Evolutionary conservation across 768 basidiomycete genomes (phyloP).

Genomic region (Trametes cinnabarina): DNA sequence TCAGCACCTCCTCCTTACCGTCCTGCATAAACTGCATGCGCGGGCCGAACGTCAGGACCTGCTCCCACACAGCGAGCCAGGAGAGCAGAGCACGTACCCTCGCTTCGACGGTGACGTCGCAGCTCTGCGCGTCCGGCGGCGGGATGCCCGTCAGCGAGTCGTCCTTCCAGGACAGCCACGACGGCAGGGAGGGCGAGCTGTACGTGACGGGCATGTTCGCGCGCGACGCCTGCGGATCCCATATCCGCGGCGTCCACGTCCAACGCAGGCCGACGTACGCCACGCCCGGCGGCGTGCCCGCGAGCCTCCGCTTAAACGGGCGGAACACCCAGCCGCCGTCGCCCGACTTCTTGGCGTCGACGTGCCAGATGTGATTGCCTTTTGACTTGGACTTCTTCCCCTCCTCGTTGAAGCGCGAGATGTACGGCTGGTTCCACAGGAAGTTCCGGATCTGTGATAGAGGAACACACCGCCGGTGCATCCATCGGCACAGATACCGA

Average conservation of each 20-base stretch:
- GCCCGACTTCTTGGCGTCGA: conserved; percentile 80
- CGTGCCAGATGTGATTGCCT: conserved; percentile 99
- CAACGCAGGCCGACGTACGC: conserved; percentile 81
- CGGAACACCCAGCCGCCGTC: conserved; percentile 85
- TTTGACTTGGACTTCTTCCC: conserved; percentile 99
- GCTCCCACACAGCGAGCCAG: neutral
- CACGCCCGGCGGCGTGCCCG: conserved; percentile 75
- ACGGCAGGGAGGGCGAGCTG: conserved; percentile 75
- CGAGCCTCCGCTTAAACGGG: conserved; percentile 84
- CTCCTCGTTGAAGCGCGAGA: conserved; percentile 97
- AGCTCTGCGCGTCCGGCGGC: conserved; percentile 69
- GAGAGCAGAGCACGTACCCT: conserved; percentile 47
- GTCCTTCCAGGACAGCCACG: conserved; percentile 87
- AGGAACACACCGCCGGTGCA: neutral
- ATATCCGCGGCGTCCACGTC: conserved; percentile 91
- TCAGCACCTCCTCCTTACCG: conserved; percentile 66
- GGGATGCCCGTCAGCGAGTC: conserved; percentile 82
- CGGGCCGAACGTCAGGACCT: conserved; percentile 13
- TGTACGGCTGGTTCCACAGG: conserved; percentile 91
- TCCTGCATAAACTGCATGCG: conserved; percentile 62
- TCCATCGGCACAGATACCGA: neutral
- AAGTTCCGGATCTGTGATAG: conserved; percentile 78
- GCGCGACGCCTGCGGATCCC: conserved; percentile 93
- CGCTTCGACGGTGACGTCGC: conserved; percentile 73
- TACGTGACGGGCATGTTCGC: conserved; percentile 77